Base-by-base conservation (phyloP, 2,329 filamentous ascomycete species). In the Clonostachys rosea region DNA sequence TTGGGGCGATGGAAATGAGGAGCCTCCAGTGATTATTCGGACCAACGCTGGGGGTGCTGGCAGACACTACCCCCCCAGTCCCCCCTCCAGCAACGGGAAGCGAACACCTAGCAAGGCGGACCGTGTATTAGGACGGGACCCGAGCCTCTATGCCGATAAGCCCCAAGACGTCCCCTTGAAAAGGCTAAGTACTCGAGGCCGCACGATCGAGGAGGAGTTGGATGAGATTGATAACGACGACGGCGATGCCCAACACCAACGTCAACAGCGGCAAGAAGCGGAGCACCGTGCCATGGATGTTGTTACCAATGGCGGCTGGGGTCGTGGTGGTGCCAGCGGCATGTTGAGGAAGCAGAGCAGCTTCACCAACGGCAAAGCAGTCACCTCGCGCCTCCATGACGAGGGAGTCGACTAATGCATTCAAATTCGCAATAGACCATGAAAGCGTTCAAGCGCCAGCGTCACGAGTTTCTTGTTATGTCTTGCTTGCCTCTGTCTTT, bases 101-200 rank as follows among this genome's bases (percentile, higher is more conserved):
- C 66, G 66, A 48, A 60, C 65, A 7, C 71, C 70, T 12, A 79
- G 75, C 57, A 83, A 83, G 55, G 79, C 79, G 6, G 79, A 83
- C 55, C 73, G 78, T 33, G 66, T 83, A 3, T 68, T 83, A 3
- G 79, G 79, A 35, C 73, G 79, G 5, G 78, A 81, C 49, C 77
- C 78, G 11, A 76, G 72, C 54, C 59, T 78, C 13, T 81, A 81
- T 54, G 71, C 67, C 10, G 77, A 83, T 52, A 67, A 67, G 40
- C 67, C 69, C 43, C 61, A 69, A 30, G 61, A 58, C 34, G 64
- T 74, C 43, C 66, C 70, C 2, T 67, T 80, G 69, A 67, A 66
- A 20, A 69, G 73, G 4, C 66, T 79, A 13, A 77, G 68, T 51
- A 66, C 69, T 2, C 61, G 66, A 11, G 76, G 76, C 12, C 66